These are phyloP conservation scores for Colletotrichum costaricense DNA, from an alignment of 2,329 filamentous ascomycete species.

Conservation along the genomic window DNA sequence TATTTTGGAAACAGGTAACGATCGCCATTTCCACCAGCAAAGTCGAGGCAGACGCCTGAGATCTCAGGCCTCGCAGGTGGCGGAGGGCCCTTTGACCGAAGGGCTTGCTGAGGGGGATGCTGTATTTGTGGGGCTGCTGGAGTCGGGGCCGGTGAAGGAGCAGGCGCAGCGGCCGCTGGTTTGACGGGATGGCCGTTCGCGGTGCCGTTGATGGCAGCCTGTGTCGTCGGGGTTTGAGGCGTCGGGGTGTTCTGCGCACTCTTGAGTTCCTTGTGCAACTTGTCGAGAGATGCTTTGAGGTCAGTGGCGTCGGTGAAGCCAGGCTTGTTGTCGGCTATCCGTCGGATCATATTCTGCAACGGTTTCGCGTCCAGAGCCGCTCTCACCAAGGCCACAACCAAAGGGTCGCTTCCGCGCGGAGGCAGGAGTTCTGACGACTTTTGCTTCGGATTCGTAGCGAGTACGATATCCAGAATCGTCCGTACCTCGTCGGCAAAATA, in stretches of 20 bases:
- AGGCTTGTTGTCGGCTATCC: conserved; percentile 64
- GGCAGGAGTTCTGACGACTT: conserved; percentile 64
- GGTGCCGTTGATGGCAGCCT: conserved; percentile 46
- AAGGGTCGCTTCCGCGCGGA: conserved; percentile 64
- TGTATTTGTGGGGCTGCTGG: conserved; percentile 27
- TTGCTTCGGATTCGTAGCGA: conserved; percentile 68
- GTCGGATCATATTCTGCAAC: conserved; percentile 62
- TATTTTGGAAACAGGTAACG: conserved; percentile 83
- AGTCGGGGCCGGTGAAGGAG: conserved; percentile 10
- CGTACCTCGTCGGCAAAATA: conserved; percentile 71
- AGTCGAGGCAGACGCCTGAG: conserved; percentile 76
- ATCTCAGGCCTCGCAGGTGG: conserved; percentile 67
- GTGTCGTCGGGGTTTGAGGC: conserved; percentile 42
- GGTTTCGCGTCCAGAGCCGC: conserved; percentile 63
- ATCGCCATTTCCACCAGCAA: conserved; percentile 75
- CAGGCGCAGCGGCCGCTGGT: conserved; percentile 15
- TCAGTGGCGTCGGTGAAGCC: conserved; percentile 65
- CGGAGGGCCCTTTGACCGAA: conserved; percentile 69
- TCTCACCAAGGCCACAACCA: conserved; percentile 68
- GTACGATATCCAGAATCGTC: conserved; percentile 67
- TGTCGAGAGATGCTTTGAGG: conserved; percentile 64
- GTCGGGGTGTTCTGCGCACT: conserved; percentile 44
- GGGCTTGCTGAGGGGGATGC: conserved; percentile 59
- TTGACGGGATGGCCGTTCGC: conserved; percentile 43
- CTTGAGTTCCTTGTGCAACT: conserved; percentile 48